Evolutionary conservation across 2,329 filamentous ascomycete species (phyloP).

Genomic region (Pseudogymnoascus pannorum): DNA sequence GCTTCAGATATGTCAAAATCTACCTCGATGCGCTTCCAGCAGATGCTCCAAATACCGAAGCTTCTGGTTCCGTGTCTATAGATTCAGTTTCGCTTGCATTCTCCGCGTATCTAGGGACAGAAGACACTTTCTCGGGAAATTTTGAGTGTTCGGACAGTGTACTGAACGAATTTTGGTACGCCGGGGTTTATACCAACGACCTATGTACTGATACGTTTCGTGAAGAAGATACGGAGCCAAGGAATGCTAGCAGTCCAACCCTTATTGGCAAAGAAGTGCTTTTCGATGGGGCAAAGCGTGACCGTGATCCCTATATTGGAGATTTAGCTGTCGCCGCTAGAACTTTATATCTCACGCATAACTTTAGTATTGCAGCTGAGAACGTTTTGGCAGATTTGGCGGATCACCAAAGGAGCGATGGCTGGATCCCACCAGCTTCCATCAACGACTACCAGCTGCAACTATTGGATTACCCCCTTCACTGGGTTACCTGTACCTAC

Average conservation of each 20-base stretch:
- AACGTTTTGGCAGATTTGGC: constrained; percentile 45
- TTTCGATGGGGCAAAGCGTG: constrained; percentile 44
- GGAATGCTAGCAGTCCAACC: constrained; percentile 36
- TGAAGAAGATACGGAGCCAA: constrained; percentile 42
- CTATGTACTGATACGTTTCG: constrained; percentile 40
- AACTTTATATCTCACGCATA: constrained; percentile 42
- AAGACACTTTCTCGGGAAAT: constrained; percentile 42
- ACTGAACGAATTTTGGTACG: constrained; percentile 46
- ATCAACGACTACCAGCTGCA: constrained; percentile 40
- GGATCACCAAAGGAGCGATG: constrained; percentile 41
- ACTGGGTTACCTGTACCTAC: constrained; percentile 43
- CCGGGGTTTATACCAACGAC: constrained; percentile 46
- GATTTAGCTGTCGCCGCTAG: constrained; percentile 43
- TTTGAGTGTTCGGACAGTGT: constrained; percentile 45
- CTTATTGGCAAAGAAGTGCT: constrained; percentile 41
- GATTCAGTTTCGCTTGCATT: constrained; percentile 36
- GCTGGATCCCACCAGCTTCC: constrained; percentile 44
- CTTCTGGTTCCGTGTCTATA: constrained; percentile 38
- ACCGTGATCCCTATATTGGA: constrained; percentile 46
- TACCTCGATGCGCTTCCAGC: constrained; percentile 36
- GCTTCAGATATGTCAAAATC: constrained; percentile 45
- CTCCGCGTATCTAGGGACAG: constrained; percentile 39
- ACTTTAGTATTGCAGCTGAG: constrained; percentile 33
- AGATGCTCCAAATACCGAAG: constrained; percentile 39
- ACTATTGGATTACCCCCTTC: constrained; percentile 46